Evolutionary conservation across 257 asterid species (phyloP).

Genomic region (Galeopsis tetrahit): DNA sequence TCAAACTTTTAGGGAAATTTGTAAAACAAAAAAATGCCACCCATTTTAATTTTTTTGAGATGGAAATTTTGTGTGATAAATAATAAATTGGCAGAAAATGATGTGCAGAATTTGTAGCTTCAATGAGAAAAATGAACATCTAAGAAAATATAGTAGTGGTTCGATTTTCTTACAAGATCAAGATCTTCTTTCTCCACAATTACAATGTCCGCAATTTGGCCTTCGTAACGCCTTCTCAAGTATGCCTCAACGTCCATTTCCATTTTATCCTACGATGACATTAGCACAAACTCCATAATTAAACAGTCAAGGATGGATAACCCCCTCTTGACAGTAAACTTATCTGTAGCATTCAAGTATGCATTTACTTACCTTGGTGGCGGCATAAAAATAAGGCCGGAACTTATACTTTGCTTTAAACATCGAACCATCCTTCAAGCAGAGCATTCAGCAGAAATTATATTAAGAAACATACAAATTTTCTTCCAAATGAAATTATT

Average conservation of each 20-base stretch:
- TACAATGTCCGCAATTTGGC: slow-evolving; percentile 88
- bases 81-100: not conserved
- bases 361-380: slow-evolving; percentile 71
- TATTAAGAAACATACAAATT: slow-evolving; percentile 12
- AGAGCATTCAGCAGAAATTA: slow-evolving; percentile 28
- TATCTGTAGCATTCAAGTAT: slow-evolving; percentile 8
- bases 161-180: slow-evolving; percentile 62
- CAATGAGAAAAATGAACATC: slow-evolving; percentile 13
- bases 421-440: slow-evolving; percentile 87
- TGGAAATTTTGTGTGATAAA: not conserved
- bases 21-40: not conserved
- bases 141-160: slow-evolving; percentile 20
- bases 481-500: slow-evolving; percentile 13
- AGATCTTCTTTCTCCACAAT: slow-evolving; percentile 90
- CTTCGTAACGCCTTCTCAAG: slow-evolving; percentile 89
- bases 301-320: slow-evolving; percentile 20
- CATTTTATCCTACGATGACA: slow-evolving; percentile 65
- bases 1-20: slow-evolving; percentile 15
- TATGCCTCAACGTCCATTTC: slow-evolving; percentile 96
- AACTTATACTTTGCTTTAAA: slow-evolving; percentile 88
- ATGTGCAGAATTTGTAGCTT: slow-evolving; percentile 15
- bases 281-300: slow-evolving; percentile 27
- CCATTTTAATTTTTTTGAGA: not conserved
- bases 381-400: slow-evolving; percentile 93
- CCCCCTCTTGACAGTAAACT: not conserved